Evolutionary conservation across 164 flowering plant genomes (phyloP).

Genomic region (Cinnamomum chago): DNA sequence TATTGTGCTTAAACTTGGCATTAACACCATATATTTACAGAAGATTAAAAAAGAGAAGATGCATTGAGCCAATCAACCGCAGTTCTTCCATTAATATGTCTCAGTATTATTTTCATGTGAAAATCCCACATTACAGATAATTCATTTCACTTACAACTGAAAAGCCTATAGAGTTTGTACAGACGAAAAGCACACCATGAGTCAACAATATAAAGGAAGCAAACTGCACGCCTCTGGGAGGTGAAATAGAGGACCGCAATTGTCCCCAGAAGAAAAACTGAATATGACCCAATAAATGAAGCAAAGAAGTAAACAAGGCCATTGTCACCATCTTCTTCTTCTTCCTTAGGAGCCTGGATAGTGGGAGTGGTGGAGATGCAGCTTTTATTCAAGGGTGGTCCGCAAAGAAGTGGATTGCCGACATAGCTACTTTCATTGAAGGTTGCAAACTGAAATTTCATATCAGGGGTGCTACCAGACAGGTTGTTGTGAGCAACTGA

Average conservation of each 20-base stretch:
- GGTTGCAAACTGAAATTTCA: slow-evolving; percentile 15
- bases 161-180: no score
- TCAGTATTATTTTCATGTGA: no score
- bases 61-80: no score
- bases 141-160: no score
- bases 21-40: no score
- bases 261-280: background rate
- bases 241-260: slow-evolving; percentile 1
- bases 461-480: slow-evolving; percentile 15
- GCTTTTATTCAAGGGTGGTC: slow-evolving; percentile 1
- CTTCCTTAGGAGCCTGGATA: background rate
- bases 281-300: slow-evolving; percentile 3
- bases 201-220: no score
- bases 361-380: background rate
- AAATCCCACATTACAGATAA: no score
- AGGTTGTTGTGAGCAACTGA: slow-evolving; percentile 24
- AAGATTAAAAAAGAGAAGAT: no score
- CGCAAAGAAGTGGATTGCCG: slow-evolving; percentile 17
- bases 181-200: no score
- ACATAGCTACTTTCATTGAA: slow-evolving; percentile 18
- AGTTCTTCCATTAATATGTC: no score
- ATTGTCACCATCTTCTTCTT: background rate
- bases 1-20: no score
- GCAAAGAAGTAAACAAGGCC: background rate
- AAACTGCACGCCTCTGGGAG: no score